These are phyloP conservation scores for Tetrapisispora nanseiensis DNA, from an alignment of 805 yeast species.

Conservation along the genomic window DNA sequence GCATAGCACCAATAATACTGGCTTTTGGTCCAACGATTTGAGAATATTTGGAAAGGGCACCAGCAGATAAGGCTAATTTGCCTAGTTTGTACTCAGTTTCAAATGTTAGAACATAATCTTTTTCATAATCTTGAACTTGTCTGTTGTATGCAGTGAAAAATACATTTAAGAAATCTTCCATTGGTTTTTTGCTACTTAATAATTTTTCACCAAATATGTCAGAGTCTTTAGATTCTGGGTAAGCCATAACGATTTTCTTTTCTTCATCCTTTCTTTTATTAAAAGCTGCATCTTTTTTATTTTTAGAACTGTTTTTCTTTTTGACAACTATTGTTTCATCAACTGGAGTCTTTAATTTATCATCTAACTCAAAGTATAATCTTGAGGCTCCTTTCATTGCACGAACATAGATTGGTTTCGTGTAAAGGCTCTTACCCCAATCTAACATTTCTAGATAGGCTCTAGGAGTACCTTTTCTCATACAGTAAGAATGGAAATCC, in stretches of 20 bases:
- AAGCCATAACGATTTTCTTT: conserved; percentile 33
- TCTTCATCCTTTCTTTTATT: conserved; percentile 47
- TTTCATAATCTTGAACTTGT: conserved; percentile 36
- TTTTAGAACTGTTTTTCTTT: conserved; percentile 37
- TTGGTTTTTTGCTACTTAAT: conserved; percentile 29
- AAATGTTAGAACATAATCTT: conserved; percentile 23
- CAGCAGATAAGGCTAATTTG: conserved; percentile 25
- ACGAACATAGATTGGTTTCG: conserved; percentile 63
- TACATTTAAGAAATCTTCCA: conserved; percentile 36
- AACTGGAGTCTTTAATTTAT: conserved; percentile 5
- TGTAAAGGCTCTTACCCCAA: conserved; percentile 74
- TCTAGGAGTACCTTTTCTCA: conserved; percentile 83
- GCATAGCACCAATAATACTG: conserved; percentile 22
- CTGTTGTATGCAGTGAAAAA: conserved; percentile 32
- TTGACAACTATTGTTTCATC: conserved; percentile 8
- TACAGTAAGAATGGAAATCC: conserved; percentile 89
- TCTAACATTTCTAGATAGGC: conserved; percentile 64
- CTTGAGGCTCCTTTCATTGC: conserved; percentile 56
- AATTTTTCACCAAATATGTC: conserved; percentile 52
- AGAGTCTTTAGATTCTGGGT: conserved; percentile 43
- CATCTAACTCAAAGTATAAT: conserved; percentile 38
- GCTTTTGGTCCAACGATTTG: conserved; percentile 12
- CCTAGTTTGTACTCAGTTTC: conserved; percentile 22
- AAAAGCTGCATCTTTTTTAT: conserved; percentile 43
- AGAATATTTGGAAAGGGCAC: conserved; percentile 19